These are phyloP conservation scores for Bipolaris bicolor DNA, from an alignment of 2,329 filamentous ascomycete species.

Conservation along the genomic window DNA sequence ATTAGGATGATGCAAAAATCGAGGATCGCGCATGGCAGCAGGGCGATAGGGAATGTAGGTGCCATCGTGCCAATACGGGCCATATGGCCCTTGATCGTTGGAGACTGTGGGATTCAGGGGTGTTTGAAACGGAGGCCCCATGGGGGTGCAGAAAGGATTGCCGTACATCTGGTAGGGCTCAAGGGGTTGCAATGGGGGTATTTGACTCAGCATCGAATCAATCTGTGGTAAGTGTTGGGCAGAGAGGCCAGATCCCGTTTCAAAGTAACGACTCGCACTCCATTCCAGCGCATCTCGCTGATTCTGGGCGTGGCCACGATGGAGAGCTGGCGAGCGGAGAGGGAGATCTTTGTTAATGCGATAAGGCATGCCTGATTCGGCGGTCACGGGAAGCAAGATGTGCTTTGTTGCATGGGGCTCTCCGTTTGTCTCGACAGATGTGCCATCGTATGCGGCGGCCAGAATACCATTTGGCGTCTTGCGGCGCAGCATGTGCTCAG, in stretches of 20 bases:
- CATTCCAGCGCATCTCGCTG: conserved; percentile 39
- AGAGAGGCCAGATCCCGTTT: conserved; percentile 42
- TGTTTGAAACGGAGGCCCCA: conserved; percentile 44
- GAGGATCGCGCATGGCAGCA: conserved; percentile 50
- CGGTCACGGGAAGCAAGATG: conserved; percentile 71
- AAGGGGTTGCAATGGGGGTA: conserved; percentile 60
- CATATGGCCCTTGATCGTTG: conserved; percentile 50
- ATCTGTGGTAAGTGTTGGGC: conserved; percentile 59
- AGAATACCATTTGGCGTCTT: conserved; percentile 96
- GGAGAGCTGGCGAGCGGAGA: conserved; percentile 39
- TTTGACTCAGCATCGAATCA: conserved; percentile 67
- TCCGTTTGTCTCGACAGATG: conserved; percentile 72
- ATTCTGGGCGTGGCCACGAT: conserved; percentile 20
- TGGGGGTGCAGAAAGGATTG: conserved; percentile 38
- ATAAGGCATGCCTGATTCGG: conserved; percentile 47
- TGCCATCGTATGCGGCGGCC: conserved; percentile 88
- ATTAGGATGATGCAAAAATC: conserved; percentile 42
- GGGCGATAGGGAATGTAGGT: conserved; percentile 50
- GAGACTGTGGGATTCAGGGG: conserved; percentile 49
- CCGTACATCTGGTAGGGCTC: conserved; percentile 59
- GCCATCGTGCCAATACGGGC: conserved; percentile 52
- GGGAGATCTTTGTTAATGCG: conserved; percentile 47
- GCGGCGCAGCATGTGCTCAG: conserved; percentile 80
- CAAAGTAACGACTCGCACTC: conserved; percentile 46
- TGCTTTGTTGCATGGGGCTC: conserved; percentile 83